Conservation (phyloP, 345 rosid genomes). For the Arabis alpina region DNA sequence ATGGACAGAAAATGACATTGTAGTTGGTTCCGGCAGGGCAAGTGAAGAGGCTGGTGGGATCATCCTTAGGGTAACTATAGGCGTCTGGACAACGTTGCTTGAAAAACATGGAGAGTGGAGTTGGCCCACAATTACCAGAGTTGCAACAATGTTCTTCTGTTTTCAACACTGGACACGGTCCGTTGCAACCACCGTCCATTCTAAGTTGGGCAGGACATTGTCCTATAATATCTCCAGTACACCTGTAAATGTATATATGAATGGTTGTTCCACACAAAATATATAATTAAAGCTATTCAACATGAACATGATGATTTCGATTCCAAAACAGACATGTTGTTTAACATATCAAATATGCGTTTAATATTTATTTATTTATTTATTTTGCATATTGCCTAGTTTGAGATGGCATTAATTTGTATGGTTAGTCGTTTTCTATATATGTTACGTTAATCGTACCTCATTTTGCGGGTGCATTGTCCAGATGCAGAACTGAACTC, state of each 20-base stretch:
- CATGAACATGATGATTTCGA: too few species aligned
- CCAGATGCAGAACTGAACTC: conserved; percentile 37
- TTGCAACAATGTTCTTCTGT: conserved; percentile 54
- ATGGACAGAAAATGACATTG: conserved; percentile 43
- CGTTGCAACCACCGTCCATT: conserved; percentile 53
- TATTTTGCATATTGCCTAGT: too few species aligned
- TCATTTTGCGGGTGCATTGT: conserved; percentile 28
- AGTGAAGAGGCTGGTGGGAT: conserved; percentile 42
- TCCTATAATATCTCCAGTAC: conserved; percentile 42
- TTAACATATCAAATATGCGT: too few species aligned
- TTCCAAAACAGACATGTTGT: too few species aligned
- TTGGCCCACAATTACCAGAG: conserved; percentile 51
- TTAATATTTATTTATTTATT: too few species aligned
- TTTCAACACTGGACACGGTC: conserved; percentile 48
- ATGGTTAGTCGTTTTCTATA: not conserved
- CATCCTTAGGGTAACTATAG: conserved; percentile 65
- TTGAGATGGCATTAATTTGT: not conserved
- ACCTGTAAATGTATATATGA: conserved; percentile 42
- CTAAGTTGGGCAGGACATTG: conserved; percentile 50
- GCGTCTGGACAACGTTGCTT: conserved; percentile 60
- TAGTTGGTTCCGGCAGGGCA: conserved; percentile 37
- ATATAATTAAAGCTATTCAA: too few species aligned
- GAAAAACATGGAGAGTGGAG: conserved; percentile 50
- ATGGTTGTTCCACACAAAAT: not conserved
- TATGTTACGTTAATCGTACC: conserved; percentile 3